phyloP scores from a whole-genome alignment of 2,329 filamentous ascomycete species.

The Aspergillus uvarum region DNA sequence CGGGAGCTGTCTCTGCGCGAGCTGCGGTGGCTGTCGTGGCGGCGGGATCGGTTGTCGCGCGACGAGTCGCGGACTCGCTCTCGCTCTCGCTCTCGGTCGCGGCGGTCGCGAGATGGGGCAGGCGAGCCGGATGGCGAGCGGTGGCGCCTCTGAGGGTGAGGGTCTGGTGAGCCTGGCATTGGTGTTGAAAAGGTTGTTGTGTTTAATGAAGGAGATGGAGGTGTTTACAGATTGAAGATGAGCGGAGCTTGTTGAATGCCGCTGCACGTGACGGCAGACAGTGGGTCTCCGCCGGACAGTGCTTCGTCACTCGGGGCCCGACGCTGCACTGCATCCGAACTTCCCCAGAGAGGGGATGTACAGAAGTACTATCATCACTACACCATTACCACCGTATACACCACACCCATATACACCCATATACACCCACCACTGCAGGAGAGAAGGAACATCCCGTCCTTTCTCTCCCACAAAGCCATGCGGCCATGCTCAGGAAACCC shows the following conservation, averaged over 20 bases:
- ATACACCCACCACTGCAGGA: neutral
- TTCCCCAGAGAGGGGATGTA: neutral
- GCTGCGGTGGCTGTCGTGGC: constrained; percentile 28
- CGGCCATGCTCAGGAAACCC: constrained; percentile 50
- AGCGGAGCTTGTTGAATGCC: neutral
- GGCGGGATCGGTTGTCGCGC: constrained; percentile 25
- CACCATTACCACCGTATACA: neutral
- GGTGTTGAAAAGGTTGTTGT: neutral
- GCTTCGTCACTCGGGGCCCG: no score
- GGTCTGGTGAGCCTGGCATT: constrained; percentile 30
- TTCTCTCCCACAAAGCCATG: constrained; percentile 32
- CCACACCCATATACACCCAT: neutral
- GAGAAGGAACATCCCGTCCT: constrained; percentile 16
- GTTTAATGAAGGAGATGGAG: neutral
- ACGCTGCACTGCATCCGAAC: neutral
- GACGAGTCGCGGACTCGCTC: constrained; percentile 22
- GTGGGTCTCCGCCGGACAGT: no score
- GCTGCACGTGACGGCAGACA: neutral
- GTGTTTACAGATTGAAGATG: neutral
- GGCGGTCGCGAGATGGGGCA: constrained; percentile 23
- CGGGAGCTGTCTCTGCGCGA: constrained; percentile 27
- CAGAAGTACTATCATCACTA: neutral
- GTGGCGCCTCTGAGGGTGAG: constrained; percentile 21
- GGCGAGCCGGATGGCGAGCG: constrained; percentile 24
- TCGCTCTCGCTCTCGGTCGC: neutral